phyloP scores from a whole-genome alignment of 768 basidiomycete species.

The Serendipita indica region DNA sequence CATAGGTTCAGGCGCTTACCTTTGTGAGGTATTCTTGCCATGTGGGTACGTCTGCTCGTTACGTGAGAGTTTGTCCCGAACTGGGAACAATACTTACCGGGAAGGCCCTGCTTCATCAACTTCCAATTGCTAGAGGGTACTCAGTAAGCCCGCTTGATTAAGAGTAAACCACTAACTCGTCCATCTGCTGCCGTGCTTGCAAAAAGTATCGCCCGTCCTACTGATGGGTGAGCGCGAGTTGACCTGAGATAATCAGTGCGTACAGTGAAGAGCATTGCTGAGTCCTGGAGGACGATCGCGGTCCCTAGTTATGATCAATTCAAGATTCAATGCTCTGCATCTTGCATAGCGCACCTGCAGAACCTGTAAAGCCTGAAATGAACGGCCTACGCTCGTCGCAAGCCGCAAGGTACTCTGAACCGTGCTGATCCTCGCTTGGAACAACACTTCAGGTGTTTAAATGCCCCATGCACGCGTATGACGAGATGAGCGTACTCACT shows the following conservation, averaged over 20 bases:
- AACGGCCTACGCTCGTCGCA: conserved; percentile 75
- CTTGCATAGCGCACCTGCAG: conserved; percentile 46
- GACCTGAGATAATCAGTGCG: background rate
- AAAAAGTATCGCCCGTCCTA: conserved; percentile 87
- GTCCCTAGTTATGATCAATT: conserved; percentile 37
- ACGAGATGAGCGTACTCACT: conserved; percentile 19
- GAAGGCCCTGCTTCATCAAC: conserved; percentile 82
- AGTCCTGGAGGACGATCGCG: conserved; percentile 54
- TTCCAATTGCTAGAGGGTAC: conserved; percentile 60
- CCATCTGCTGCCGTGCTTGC: conserved; percentile 82
- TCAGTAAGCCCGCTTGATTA: background rate
- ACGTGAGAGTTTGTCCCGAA: conserved; percentile 14
- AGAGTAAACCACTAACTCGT: conserved; percentile 35
- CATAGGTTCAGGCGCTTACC: conserved; percentile 24
- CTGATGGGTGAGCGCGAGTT: background rate
- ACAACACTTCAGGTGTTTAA: conserved; percentile 42
- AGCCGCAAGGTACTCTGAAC: conserved; percentile 67
- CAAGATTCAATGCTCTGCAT: background rate
- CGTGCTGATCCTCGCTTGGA: conserved; percentile 88
- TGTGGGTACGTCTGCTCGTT: conserved; percentile 54
- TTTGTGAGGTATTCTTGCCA: conserved; percentile 81
- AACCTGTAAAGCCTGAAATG: conserved; percentile 90
- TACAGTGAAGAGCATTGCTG: conserved; percentile 71
- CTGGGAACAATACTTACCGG: conserved; percentile 33
- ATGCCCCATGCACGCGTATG: background rate